phyloP scores from a whole-genome alignment of 1,139 yeast species.

The Candida frijolesensis region DNA sequence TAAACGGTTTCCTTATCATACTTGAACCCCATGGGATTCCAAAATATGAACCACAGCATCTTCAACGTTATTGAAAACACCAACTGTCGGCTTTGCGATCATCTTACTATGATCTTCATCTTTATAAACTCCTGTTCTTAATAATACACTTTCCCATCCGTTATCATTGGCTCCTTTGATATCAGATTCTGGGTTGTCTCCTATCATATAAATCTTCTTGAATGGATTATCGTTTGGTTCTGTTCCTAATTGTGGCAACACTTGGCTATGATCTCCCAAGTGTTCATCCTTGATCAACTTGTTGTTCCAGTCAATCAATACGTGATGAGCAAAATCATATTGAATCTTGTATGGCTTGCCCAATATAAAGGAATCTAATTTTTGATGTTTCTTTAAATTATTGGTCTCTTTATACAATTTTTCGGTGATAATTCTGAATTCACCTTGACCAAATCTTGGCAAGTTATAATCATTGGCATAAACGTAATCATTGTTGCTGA shows the following conservation, averaged over 20 bases:
- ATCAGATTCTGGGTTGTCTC: conserved; percentile 94
- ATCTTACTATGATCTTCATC: conserved; percentile 59
- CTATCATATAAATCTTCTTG: conserved; percentile 80
- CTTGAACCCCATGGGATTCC: conserved; percentile 17
- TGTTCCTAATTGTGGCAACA: conserved; percentile 40
- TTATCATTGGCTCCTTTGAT: conserved; percentile 83
- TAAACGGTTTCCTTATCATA: not conserved
- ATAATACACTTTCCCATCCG: conserved; percentile 87
- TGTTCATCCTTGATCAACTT: conserved; percentile 27
- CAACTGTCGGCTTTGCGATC: conserved; percentile 47
- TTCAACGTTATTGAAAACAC: conserved; percentile 51
- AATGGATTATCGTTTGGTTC: conserved; percentile 47
- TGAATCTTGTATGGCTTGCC: conserved; percentile 87
- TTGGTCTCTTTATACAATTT: conserved; percentile 63
- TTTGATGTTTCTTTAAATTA: conserved; percentile 36
- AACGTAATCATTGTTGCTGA: conserved; percentile 83
- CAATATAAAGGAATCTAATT: conserved; percentile 59
- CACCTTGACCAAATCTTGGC: conserved; percentile 94
- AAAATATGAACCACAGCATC: conserved; percentile 44
- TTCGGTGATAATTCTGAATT: conserved; percentile 68
- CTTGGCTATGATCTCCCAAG: conserved; percentile 19
- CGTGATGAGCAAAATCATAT: conserved; percentile 81
- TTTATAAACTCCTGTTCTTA: conserved; percentile 83
- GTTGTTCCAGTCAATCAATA: conserved; percentile 61
- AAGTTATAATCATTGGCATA: conserved; percentile 86